phyloP scores from a whole-genome alignment of 2,329 filamentous ascomycete genomes.

The Ramularia endophylla region DNA sequence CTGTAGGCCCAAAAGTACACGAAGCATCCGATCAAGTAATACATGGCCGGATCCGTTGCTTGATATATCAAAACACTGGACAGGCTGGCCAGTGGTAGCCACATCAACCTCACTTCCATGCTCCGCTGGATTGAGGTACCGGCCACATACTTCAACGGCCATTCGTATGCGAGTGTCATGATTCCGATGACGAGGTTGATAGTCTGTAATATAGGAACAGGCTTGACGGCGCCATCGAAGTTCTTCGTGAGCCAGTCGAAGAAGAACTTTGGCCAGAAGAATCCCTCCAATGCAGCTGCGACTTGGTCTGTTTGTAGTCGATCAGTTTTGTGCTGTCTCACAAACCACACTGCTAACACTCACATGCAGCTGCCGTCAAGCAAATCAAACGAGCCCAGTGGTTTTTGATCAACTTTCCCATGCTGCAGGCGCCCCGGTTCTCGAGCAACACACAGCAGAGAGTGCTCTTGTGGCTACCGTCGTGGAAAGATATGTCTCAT shows the following conservation, averaged over 20 bases:
- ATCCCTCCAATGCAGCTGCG: conserved; percentile 72
- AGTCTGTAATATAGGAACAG: conserved; percentile 80
- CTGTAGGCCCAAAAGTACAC: conserved; percentile 97
- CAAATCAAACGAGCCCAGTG: conserved; percentile 96
- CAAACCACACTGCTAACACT: conserved; percentile 21
- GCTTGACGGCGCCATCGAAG: conserved; percentile 78
- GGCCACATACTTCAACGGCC: conserved; percentile 73
- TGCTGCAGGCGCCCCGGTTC: conserved; percentile 36
- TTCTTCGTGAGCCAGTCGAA: conserved; percentile 95
- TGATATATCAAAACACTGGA: conserved; percentile 79
- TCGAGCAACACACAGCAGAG: conserved; percentile 6
- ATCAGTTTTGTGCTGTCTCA: too few species aligned
- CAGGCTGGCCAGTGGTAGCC: conserved; percentile 73
- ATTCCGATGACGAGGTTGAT: conserved; percentile 82
- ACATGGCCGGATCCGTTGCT: conserved; percentile 83
- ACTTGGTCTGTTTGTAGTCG: conserved; percentile 65
- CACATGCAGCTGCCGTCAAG: conserved; percentile 75
- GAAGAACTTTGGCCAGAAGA: conserved; percentile 99
- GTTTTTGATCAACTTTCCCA: conserved; percentile 99
- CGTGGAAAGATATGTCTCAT: conserved; percentile 9
- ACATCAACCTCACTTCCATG: conserved; percentile 75
- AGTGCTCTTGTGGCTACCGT: conserved; percentile 11
- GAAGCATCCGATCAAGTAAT: conserved; percentile 78
- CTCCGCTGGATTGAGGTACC: conserved; percentile 76
- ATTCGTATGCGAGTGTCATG: conserved; percentile 78